phyloP scores from a whole-genome alignment of 148 eudicot species.

The Polygonum maritimum region DNA sequence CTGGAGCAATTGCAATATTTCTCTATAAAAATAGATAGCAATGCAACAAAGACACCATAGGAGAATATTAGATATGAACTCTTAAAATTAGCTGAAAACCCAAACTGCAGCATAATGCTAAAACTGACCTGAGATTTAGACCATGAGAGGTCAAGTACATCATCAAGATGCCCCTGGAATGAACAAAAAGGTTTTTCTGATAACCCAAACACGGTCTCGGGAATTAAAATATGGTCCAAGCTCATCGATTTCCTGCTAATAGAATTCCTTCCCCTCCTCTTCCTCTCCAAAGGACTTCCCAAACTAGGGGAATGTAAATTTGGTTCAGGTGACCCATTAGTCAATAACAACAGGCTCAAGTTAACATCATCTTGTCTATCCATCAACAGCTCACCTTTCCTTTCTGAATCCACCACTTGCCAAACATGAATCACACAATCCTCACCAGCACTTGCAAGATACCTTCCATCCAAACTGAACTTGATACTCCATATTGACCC shows the following conservation, averaged over 20 bases:
- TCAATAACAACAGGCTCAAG: constrained; percentile 46
- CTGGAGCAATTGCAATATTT: not conserved
- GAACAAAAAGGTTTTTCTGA: constrained; percentile 92
- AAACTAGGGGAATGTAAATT: constrained; percentile 51
- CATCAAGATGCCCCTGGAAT: constrained; percentile 78
- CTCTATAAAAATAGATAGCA: not conserved
- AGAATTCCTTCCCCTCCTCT: constrained; percentile 67
- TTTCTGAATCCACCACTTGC: constrained; percentile 73
- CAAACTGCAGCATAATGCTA: not conserved
- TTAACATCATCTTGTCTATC: constrained; percentile 57
- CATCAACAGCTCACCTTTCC: constrained; percentile 59
- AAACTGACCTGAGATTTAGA: constrained; percentile 78
- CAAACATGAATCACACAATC: constrained; percentile 87
- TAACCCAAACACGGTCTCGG: constrained; percentile 73
- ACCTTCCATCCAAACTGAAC: constrained; percentile 88
- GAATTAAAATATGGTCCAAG: constrained; percentile 40
- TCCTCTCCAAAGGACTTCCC: constrained; percentile 43
- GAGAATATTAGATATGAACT: not conserved
- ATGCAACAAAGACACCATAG: not conserved
- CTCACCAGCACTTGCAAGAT: constrained; percentile 96
- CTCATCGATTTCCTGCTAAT: constrained; percentile 71
- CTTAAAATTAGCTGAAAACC: not conserved
- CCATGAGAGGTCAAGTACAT: constrained; percentile 96
- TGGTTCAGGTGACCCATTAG: constrained; percentile 52
- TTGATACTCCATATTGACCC: constrained; percentile 92